phyloP scores from a whole-genome alignment of 2,329 filamentous ascomycete species.

The Sphaerulina musiva region DNA sequence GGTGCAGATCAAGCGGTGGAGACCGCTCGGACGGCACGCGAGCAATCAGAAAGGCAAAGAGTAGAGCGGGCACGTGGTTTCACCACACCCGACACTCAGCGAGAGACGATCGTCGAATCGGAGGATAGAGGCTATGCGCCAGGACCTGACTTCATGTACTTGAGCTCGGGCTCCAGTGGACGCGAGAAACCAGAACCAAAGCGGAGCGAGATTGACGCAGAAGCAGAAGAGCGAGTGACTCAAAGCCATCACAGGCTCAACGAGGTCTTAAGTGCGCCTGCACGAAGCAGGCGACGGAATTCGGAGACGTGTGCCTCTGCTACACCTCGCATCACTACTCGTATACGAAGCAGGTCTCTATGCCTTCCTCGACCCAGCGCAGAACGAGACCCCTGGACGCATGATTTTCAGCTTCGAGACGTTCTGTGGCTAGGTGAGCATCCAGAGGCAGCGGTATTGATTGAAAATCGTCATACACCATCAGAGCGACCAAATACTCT shows the following conservation, averaged over 20 bases:
- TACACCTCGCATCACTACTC: too few species aligned
- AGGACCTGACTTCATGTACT: conserved; percentile 1
- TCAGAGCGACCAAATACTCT: not conserved
- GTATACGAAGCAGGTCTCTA: not conserved
- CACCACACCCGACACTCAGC: not conserved
- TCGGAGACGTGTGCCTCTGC: not conserved
- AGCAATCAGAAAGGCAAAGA: not conserved
- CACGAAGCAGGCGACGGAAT: not conserved
- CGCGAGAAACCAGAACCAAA: not conserved
- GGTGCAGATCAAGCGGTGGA: not conserved
- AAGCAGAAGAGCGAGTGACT: not conserved
- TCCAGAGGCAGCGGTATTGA: too few species aligned
- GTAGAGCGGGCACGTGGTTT: not conserved
- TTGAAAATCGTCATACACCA: not conserved
- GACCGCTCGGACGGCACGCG: not conserved
- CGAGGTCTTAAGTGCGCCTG: not conserved
- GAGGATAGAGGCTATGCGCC: not conserved
- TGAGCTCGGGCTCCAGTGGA: not conserved
- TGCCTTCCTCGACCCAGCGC: not conserved
- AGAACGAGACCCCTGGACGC: conserved; percentile 4
- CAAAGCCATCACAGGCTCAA: conserved; percentile 1
- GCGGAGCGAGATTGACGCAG: not conserved
- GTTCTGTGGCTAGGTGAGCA: not conserved
- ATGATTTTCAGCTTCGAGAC: conserved; percentile 5
- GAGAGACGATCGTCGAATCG: not conserved